phyloP scores from a whole-genome alignment of 345 rosid genomes.

The Lepidium sativum region DNA sequence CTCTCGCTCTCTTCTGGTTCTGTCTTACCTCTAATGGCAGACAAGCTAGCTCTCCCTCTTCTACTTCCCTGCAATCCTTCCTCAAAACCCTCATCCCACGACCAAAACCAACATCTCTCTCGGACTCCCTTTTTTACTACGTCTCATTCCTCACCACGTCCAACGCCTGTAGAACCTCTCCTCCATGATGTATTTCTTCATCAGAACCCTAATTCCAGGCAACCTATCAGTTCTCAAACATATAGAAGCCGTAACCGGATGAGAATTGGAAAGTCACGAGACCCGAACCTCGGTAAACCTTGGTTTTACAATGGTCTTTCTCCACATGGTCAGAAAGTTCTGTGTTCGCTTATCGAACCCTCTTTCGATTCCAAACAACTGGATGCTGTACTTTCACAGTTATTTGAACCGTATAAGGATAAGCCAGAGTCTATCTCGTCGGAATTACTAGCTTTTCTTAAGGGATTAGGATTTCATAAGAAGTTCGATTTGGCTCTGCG shows the following conservation, averaged over 20 bases:
- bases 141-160: slow-evolving; percentile 14
- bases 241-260: slow-evolving; percentile 34
- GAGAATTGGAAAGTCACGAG: slow-evolving; percentile 55
- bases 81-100: slow-evolving; percentile 35
- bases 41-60: slow-evolving; percentile 64
- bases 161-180: slow-evolving; percentile 34
- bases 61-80: slow-evolving; percentile 55
- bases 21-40: slow-evolving; percentile 48
- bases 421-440: slow-evolving; percentile 29
- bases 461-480: slow-evolving; percentile 70
- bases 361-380: slow-evolving; percentile 42
- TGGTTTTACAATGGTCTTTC: slow-evolving; percentile 71
- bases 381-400: slow-evolving; percentile 29
- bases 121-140: slow-evolving; percentile 14
- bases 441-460: slow-evolving; percentile 60
- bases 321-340: slow-evolving; percentile 50
- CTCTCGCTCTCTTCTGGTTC: neutral
- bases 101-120: slow-evolving; percentile 26
- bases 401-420: slow-evolving; percentile 31
- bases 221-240: slow-evolving; percentile 15
- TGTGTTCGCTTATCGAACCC: slow-evolving; percentile 44
- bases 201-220: slow-evolving; percentile 26
- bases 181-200: slow-evolving; percentile 35
- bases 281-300: slow-evolving; percentile 67
- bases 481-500: slow-evolving; percentile 52